phyloP scores from a whole-genome alignment of 164 flowering plant genomes.

The Warburgia ugandensis region DNA sequence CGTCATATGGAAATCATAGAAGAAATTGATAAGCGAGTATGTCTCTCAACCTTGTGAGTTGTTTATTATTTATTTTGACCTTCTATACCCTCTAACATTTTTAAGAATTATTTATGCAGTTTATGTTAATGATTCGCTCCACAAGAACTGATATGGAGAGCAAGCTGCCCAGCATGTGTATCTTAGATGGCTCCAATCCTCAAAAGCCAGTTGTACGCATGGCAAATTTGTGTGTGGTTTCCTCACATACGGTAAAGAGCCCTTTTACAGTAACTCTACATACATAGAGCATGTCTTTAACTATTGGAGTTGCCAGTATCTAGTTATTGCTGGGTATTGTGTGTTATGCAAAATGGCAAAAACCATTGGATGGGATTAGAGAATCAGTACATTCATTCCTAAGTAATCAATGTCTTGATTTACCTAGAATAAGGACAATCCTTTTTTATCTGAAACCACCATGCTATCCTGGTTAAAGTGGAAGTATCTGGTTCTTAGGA shows the following conservation, averaged over 20 bases:
- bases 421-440: too few species aligned
- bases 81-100: background rate
- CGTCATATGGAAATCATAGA: slow-evolving; percentile 95
- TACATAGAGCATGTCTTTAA: too few species aligned
- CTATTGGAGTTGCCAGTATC: too few species aligned
- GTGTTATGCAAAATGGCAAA: too few species aligned
- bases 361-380: too few species aligned
- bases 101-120: slow-evolving; percentile 43
- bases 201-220: slow-evolving; percentile 89
- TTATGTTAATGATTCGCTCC: slow-evolving; percentile 45
- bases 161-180: slow-evolving; percentile 51
- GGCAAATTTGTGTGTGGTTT: slow-evolving; percentile 97
- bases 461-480: too few species aligned
- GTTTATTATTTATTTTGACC: background rate
- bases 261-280: background rate
- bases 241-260: slow-evolving; percentile 76
- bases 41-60: background rate
- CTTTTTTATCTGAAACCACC: too few species aligned
- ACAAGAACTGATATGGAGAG: slow-evolving; percentile 57
- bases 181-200: slow-evolving; percentile 76
- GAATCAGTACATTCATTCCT: too few species aligned
- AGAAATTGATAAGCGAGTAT: slow-evolving; percentile 89
- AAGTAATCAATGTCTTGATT: background rate
- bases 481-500: too few species aligned
- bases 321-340: too few species aligned